These are phyloP conservation scores for Neurospora cerealis DNA, from an alignment of 495 filamentous ascomycete species.

Conservation along the genomic window DNA sequence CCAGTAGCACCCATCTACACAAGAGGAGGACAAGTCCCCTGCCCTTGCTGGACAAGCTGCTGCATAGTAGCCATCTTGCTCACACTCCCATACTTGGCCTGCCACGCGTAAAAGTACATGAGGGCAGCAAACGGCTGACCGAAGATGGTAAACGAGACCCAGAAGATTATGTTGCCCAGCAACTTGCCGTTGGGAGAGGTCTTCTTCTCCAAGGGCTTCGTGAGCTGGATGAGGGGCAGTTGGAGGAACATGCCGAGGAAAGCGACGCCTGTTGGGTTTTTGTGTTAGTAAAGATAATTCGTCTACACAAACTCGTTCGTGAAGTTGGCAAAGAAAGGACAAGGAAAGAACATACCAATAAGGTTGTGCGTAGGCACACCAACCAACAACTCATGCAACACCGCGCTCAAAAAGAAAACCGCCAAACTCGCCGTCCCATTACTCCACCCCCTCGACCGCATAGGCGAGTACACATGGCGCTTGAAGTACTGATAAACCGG, in stretches of 20 bases:
- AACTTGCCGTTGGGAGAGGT: constrained; percentile 60
- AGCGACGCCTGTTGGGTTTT: constrained; percentile 54
- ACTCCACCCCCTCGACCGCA: constrained; percentile 73
- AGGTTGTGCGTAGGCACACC: constrained; percentile 94
- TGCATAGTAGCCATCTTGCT: constrained; percentile 13
- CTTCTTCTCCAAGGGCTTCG: constrained; percentile 67
- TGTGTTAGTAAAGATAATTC: constrained; percentile 6
- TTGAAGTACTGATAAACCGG: constrained; percentile 95
- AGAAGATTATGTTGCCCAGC: constrained; percentile 88
- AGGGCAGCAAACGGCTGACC: constrained; percentile 87
- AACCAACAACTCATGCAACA: constrained; percentile 86
- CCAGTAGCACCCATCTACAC: background rate
- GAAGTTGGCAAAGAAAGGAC: background rate
- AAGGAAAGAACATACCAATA: constrained; percentile 48
- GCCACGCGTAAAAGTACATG: constrained; percentile 96
- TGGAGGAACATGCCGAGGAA: constrained; percentile 92
- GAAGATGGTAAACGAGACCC: constrained; percentile 86
- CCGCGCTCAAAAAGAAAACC: constrained; percentile 77
- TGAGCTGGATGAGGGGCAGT: constrained; percentile 76
- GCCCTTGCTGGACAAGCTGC: background rate
- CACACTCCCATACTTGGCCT: constrained; percentile 85
- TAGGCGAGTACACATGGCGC: constrained; percentile 77
- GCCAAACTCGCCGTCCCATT: constrained; percentile 54
- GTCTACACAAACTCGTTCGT: background rate
- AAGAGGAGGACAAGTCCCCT: background rate